Conservation (phyloP, 371 early-diverging fungal species). For the Chytridium lagenaria region DNA sequence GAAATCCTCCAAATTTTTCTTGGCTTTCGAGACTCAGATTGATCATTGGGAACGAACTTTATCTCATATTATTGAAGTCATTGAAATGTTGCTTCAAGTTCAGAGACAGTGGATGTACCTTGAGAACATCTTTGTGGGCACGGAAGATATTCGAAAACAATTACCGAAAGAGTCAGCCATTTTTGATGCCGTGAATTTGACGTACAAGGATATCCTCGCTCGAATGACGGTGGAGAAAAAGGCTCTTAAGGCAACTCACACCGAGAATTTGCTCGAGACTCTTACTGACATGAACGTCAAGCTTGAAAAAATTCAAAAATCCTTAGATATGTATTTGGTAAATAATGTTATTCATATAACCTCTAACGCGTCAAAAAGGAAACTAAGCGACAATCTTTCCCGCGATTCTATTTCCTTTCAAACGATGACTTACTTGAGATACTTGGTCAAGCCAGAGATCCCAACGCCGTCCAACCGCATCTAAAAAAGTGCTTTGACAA, state of each 20-base stretch:
- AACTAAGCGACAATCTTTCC: conserved; percentile 63
- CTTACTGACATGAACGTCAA: conserved; percentile 60
- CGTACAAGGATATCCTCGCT: conserved; percentile 50
- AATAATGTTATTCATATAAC: not conserved
- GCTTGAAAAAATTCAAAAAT: conserved; percentile 64
- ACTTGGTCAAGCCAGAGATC: conserved; percentile 61
- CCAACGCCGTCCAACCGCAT: conserved; percentile 63
- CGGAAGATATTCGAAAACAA: conserved; percentile 66
- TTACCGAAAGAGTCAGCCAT: conserved; percentile 60
- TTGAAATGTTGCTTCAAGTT: conserved; percentile 58
- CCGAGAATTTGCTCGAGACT: conserved; percentile 49
- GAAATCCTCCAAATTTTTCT: conserved; percentile 62
- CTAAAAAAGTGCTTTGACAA: conserved; percentile 66
- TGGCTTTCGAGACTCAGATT: conserved; percentile 57
- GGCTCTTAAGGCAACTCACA: conserved; percentile 50
- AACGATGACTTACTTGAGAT: conserved; percentile 65
- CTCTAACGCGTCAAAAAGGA: conserved; percentile 28
- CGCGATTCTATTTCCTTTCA: conserved; percentile 64
- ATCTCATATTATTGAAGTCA: conserved; percentile 56
- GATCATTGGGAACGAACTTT: conserved; percentile 61
- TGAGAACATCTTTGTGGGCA: conserved; percentile 64
- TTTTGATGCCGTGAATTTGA: conserved; percentile 56
- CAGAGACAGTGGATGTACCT: conserved; percentile 66
- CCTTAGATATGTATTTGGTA: conserved; percentile 62
- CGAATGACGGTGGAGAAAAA: conserved; percentile 49